These are phyloP conservation scores for Boletus rubescentipes DNA, from an alignment of 768 basidiomycete species.

Conservation along the genomic window DNA sequence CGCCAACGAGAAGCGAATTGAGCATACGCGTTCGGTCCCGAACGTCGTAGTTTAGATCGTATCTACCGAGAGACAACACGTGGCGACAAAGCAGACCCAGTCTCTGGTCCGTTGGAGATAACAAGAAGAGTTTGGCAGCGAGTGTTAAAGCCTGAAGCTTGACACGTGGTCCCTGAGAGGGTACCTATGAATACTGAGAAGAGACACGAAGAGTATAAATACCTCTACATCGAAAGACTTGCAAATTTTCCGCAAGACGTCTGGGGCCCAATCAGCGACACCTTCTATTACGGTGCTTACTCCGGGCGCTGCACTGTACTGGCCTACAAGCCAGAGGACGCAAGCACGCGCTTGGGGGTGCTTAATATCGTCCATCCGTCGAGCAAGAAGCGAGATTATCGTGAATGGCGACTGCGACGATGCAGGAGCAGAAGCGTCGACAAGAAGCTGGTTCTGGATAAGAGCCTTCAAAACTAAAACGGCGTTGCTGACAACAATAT, in stretches of 20 bases:
- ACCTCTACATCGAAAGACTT: slow-evolving; percentile 77
- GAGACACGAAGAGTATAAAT: slow-evolving; percentile 6
- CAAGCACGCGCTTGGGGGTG: slow-evolving; percentile 84
- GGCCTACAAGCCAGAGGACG: slow-evolving; percentile 91
- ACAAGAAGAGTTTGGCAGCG: slow-evolving; percentile 79
- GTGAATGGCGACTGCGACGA: slow-evolving; percentile 44
- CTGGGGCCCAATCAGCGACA: slow-evolving; percentile 80
- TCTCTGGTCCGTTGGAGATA: slow-evolving; percentile 53
- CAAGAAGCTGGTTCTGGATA: slow-evolving; percentile 63
- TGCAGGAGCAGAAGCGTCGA: slow-evolving; percentile 30
- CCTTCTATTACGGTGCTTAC: slow-evolving; percentile 45
- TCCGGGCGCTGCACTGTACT: slow-evolving; percentile 59
- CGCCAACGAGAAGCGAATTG: slow-evolving; percentile 61
- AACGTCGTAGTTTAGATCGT: slow-evolving; percentile 87
- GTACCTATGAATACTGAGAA: neutral
- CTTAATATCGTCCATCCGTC: slow-evolving; percentile 73
- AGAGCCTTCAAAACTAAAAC: slow-evolving; percentile 85
- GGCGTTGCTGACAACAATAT: slow-evolving; percentile 73
- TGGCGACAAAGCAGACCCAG: slow-evolving; percentile 63
- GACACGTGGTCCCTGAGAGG: slow-evolving; percentile 53
- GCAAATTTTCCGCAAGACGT: slow-evolving; percentile 77
- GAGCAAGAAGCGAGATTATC: slow-evolving; percentile 79
- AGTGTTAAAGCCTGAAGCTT: slow-evolving; percentile 85
- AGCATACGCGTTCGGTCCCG: slow-evolving; percentile 88
- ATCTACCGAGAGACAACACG: slow-evolving; percentile 80